These are phyloP conservation scores for Phytophthora quininea DNA, from an alignment of 352 stramenopile species.

Conservation along the genomic window DNA sequence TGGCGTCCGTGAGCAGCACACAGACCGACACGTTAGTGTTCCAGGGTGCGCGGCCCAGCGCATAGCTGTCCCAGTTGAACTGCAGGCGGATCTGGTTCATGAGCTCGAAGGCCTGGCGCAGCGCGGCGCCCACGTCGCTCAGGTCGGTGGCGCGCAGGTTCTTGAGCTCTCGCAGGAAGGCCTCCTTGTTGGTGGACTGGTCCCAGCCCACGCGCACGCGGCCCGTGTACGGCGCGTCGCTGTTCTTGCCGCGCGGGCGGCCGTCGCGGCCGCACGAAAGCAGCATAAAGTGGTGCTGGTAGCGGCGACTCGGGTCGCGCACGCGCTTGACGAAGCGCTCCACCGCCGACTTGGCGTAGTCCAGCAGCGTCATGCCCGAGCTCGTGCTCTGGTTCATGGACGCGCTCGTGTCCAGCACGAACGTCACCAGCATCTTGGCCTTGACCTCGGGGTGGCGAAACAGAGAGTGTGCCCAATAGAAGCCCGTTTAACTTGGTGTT, in stretches of 20 bases:
- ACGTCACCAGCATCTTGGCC: conserved; percentile 82
- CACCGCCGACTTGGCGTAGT: conserved; percentile 89
- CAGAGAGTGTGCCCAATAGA: not conserved
- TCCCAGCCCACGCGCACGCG: conserved; percentile 88
- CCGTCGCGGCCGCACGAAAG: conserved; percentile 72
- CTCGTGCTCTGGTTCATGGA: conserved; percentile 91
- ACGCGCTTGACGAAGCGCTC: conserved; percentile 90
- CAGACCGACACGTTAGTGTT: conserved; percentile 88
- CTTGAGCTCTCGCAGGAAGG: conserved; percentile 83
- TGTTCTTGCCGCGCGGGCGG: conserved; percentile 11
- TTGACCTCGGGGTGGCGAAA: not conserved
- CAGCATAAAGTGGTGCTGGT: conserved; percentile 91
- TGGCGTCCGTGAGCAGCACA: conserved; percentile 85
- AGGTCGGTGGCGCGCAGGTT: conserved; percentile 81
- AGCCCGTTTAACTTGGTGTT: not conserved
- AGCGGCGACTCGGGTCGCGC: conserved; percentile 78
- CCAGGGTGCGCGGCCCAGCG: conserved; percentile 72
- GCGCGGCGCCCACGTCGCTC: conserved; percentile 73
- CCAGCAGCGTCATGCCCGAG: conserved; percentile 88
- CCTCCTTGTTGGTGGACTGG: conserved; percentile 86
- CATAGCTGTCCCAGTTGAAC: conserved; percentile 91
- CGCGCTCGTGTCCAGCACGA: conserved; percentile 90
- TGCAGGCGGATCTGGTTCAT: conserved; percentile 91
- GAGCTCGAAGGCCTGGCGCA: conserved; percentile 85
- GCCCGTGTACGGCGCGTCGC: conserved; percentile 47